Base-by-base conservation (phyloP, 768 basidiomycete genomes). In the Calocera viscosa region DNA sequence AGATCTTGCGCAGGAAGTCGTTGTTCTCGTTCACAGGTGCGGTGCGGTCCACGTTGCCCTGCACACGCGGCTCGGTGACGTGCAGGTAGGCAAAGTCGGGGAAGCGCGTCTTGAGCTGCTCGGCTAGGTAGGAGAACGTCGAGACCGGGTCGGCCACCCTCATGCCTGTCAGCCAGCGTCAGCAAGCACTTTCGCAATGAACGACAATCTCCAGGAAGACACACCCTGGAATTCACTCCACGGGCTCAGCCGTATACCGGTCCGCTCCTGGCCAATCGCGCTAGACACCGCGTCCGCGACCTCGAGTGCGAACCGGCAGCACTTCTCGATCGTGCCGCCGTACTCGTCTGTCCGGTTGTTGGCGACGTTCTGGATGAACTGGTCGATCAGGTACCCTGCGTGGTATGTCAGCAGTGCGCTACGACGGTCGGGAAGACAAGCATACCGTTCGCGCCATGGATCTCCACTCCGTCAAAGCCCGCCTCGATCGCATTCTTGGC, bases 391-490 rank as follows among this genome's bases (percentile, higher is more conserved):
- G 69, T 73, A 72, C 19, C 69, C 68, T 69, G 53, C 67, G 30
- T 40, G 43, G 64, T 47, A 49, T 65, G 63, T 26, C 49, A 63
- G 64, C 66, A 67, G 0, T 67, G 30, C 16, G 32, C 33, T 24
- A 34, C 5, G 39, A 64, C 3, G 11, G n/a, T 26, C 3, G 2
- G 32, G 39, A 64, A 30, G 11, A 38, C 11, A n/a, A 26, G 63
- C 43, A 19, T 19, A 47, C 43, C 43, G 43, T 69, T 67, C 26
- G 73, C 72, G 5, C 70, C 70, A 67, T 75, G 73, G 32, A 77
- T 69, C 75, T 86, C 83, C 2, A 83, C 77, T 16, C 87, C 89
- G 68, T 90, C 88, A 69, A 89, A 89, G 0, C 85, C 87, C 30
- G 87, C 86, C 53, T 78, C 71, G 7, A 86, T 77, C 12, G 84